Percentiles rank a stretch among this genome's conserved stretches.
Evolutionary conservation across 2,329 filamentous ascomycete species (phyloP).

Genomic region (Coniochaeta prunicola): DNA sequence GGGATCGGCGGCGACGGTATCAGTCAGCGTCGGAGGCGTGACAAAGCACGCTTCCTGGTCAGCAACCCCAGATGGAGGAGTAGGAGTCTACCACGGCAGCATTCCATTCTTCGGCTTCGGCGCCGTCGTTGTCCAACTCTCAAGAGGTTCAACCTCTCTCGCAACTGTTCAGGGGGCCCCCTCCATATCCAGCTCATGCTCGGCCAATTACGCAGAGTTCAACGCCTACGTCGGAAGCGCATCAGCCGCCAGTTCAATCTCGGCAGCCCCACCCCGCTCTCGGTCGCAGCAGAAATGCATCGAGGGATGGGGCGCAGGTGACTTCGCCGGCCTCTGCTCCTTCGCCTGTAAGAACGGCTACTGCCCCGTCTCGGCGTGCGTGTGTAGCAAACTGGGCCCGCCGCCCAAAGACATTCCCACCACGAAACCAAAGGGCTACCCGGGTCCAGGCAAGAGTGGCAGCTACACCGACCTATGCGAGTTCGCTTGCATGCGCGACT

Average conservation of each 20-base stretch:
- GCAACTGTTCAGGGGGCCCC: background rate
- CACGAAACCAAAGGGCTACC: constrained; percentile 13
- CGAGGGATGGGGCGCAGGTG: constrained; percentile 10
- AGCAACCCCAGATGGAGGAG: constrained; percentile 21
- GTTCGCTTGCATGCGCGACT: constrained; percentile 4
- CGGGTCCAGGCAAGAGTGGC: constrained; percentile 7
- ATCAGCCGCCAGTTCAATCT: background rate
- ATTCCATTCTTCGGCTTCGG: background rate
- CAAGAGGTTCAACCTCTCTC: too few species aligned
- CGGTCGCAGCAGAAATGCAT: constrained; percentile 11
- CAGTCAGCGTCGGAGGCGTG: constrained; percentile 22
- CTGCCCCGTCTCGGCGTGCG: constrained; percentile 17
- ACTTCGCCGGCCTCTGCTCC: constrained; percentile 16
- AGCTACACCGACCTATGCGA: constrained; percentile 13
- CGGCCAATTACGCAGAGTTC: constrained; percentile 12
- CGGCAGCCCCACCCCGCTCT: background rate
- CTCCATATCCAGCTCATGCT: background rate
- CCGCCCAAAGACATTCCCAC: too few species aligned
- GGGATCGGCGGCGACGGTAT: constrained; percentile 17
- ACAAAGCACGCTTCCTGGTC: constrained; percentile 17
- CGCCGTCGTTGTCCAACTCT: constrained; percentile 14
- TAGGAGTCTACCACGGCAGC: background rate
- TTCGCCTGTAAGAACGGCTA: constrained; percentile 20
- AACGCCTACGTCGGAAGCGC: constrained; percentile 28
- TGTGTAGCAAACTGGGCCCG: too few species aligned